Evolutionary conservation across 768 basidiomycete species (phyloP).

Genomic region (Suillus weaverae): DNA sequence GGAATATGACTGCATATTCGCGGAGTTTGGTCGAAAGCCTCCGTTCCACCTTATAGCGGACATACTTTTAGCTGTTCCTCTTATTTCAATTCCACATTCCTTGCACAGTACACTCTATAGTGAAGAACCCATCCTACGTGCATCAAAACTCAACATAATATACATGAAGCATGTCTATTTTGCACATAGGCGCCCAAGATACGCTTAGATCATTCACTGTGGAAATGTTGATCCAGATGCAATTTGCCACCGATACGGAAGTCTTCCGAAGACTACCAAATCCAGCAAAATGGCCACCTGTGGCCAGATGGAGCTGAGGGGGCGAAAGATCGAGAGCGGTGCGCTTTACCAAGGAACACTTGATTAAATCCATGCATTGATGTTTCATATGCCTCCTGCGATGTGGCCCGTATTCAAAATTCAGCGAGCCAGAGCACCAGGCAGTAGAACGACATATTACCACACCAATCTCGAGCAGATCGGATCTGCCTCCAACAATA

Average conservation of each 20-base stretch:
- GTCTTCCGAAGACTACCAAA: conserved; percentile 2
- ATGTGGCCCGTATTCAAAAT: conserved; percentile 1
- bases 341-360: neutral
- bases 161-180: neutral
- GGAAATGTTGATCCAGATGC: conserved; percentile 7
- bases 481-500: conserved; percentile 2
- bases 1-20: conserved; percentile 29
- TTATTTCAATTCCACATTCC: neutral
- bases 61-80: conserved; percentile 1
- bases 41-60: conserved; percentile 22
- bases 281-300: neutral
- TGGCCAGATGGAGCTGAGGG: conserved; percentile 4
- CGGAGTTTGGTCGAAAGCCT: conserved; percentile 36
- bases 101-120: neutral
- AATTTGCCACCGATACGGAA: conserved; percentile 2
- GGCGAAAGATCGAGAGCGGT: neutral
- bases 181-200: conserved; percentile 3
- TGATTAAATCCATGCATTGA: neutral
- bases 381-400: conserved; percentile 1
- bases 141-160: neutral
- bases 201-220: conserved; percentile 5
- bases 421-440: neutral
- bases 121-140: neutral
- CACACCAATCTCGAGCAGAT: conserved; percentile 1
- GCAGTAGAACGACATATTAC: neutral